A percentile compares a stretch with the other conserved stretches of the same genome.
These are phyloP conservation scores for Antitrichia curtipendula DNA, from an alignment of 225 moss, liverwort and hornwort genomes.

Conservation along the genomic window DNA sequence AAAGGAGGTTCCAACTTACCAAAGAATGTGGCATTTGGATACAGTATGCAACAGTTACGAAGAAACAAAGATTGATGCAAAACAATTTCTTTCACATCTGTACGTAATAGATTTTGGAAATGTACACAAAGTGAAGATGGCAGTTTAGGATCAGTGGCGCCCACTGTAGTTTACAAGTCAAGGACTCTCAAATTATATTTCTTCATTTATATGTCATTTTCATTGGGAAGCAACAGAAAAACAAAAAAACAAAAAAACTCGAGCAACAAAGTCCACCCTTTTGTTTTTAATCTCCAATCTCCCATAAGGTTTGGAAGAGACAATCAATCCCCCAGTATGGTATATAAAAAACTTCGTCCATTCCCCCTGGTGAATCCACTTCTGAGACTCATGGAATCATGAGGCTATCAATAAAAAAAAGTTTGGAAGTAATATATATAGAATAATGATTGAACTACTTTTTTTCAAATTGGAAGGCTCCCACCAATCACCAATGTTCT, in stretches of 20 bases:
- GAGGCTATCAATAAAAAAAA: not conserved
- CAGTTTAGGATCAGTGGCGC: accelerated
- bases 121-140: not conserved
- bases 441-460: not conserved
- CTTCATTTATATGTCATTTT: not conserved
- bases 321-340: not conserved
- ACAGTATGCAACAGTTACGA: not conserved
- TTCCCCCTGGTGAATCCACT: not conserved
- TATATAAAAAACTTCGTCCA: not conserved
- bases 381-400: not conserved
- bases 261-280: not conserved
- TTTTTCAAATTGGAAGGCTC: not conserved
- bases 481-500: not conserved
- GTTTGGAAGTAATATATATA: not conserved
- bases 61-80: not conserved
- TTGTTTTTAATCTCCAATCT: not conserved
- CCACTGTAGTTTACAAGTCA: not conserved
- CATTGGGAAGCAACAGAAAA: not conserved
- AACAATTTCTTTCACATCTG: not conserved
- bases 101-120: not conserved
- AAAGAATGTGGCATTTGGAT: not conserved
- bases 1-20: no score
- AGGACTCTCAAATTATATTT: not conserved
- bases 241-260: not conserved
- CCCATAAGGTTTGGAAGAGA: not conserved